Percentiles rank a stretch among this genome's conserved stretches.
These are phyloP conservation scores for Haplosporangium gracile DNA, from an alignment of 192 early-diverging fungal genomes.

Conservation along the genomic window DNA sequence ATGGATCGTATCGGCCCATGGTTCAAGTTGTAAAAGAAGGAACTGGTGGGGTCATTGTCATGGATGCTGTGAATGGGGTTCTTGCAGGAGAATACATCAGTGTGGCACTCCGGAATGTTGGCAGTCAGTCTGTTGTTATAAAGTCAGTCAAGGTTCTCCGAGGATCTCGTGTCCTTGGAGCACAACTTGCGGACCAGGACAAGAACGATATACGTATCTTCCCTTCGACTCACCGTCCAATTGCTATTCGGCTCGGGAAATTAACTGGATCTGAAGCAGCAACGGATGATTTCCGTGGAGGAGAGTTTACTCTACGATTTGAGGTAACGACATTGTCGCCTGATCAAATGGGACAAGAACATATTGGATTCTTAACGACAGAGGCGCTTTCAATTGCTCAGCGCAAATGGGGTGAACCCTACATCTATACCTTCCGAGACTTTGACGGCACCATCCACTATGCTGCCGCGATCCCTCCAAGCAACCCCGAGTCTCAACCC, in stretches of 20 bases:
- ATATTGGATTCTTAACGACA: conserved; percentile 3
- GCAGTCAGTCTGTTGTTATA: conserved; percentile 21
- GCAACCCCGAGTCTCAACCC: conserved; percentile 40
- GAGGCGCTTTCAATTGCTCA: conserved; percentile 26
- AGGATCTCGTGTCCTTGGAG: conserved; percentile 11
- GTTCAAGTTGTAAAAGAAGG: conserved; percentile 37
- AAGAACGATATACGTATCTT: background rate
- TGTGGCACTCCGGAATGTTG: conserved; percentile 49
- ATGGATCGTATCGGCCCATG: background rate
- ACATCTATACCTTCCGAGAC: conserved; percentile 78
- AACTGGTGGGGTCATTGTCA: conserved; percentile 25
- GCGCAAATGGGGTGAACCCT: conserved; percentile 63
- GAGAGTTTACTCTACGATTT: conserved; percentile 22
- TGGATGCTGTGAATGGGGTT: conserved; percentile 39
- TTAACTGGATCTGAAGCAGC: background rate
- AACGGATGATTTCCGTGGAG: background rate
- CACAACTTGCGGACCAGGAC: background rate
- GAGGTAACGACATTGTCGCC: background rate
- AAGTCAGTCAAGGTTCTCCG: conserved; percentile 15
- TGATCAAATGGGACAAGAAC: background rate
- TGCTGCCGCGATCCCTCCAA: conserved; percentile 62
- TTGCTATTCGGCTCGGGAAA: conserved; percentile 15
- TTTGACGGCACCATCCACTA: conserved; percentile 78
- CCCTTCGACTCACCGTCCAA: conserved; percentile 31
- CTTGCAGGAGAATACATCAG: conserved; percentile 54